Base-by-base conservation (phyloP, 2,329 filamentous ascomycete species). In the Penicillium corylophilum region DNA sequence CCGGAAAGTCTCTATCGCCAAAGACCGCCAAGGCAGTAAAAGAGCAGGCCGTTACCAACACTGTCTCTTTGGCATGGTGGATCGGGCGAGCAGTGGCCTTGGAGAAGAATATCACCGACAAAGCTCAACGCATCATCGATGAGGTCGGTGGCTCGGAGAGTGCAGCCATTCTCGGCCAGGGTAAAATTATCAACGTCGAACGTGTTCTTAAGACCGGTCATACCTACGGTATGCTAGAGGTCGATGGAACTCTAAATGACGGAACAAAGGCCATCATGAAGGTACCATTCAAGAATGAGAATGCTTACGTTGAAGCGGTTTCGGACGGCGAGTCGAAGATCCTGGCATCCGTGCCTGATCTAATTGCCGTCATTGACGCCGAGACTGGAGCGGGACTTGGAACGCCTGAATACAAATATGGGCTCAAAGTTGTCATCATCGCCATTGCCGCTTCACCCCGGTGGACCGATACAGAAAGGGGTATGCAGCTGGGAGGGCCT, bases 401-500 rank as follows among this genome's bases (percentile, higher is more conserved):
- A 13, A 38, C 35, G 2, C 35, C 35, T 18, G 35, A 38, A 9
- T 38, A 38, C 18, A 38, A 38, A 5, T 38, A 38, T 38, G 35
- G 35, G 20, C 18, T 38, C 2, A 38, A 38, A 5, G 35, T 38
- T 13, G 35, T 38, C 35, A 38, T 38, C 20, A 38, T 38, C 9
- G 35, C 35, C 20, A 38, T 38, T 20, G 35, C 35, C 5, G 35
- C 35, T 5, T 38, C 35, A 2, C 35, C 35, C 18, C 18, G 35
- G 12, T 38, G 35, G 35, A 38, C 35, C 46, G 65, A 65, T 50
- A 70, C 65, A 5, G 53, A 68, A 44, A 59, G 65, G 44, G 74
- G 73, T 0, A 54, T 77, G 50, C 64, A 67, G 33, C 61, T 76
- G 46, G 74, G 74, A 33, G 74, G 74, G 0, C 75, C 74, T 1